Percentiles rank a stretch among this genome's conserved stretches.
phyloP scores from a whole-genome alignment of 1,284 basidiomycete species.

The Coniferiporia sulphurascens region DNA sequence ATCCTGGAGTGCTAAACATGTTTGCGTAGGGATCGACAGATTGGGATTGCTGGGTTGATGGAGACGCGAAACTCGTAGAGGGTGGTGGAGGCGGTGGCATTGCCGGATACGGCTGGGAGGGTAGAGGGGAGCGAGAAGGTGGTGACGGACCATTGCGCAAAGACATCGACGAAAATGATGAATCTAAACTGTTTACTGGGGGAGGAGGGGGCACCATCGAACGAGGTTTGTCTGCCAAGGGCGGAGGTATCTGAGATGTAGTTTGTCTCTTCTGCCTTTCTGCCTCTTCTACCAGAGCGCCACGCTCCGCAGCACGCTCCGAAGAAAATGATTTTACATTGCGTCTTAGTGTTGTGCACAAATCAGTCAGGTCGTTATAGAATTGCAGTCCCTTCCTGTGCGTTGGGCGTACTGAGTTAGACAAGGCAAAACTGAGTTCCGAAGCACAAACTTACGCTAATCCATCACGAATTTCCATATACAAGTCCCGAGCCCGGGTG shows the following conservation, averaged over 20 bases:
- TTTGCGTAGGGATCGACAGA: slow-evolving; percentile 21
- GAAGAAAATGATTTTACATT: slow-evolving; percentile 63
- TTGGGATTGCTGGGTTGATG: slow-evolving; percentile 27
- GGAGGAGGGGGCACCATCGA: slow-evolving; percentile 38
- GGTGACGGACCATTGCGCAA: slow-evolving; percentile 26
- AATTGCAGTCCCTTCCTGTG: slow-evolving; percentile 82
- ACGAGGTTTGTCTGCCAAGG: slow-evolving; percentile 44
- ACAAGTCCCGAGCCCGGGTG: slow-evolving; percentile 71
- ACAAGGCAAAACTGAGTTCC: slow-evolving; percentile 1
- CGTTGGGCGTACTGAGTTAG: slow-evolving; percentile 11
- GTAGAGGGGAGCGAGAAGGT: slow-evolving; percentile 21
- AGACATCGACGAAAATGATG: slow-evolving; percentile 53
- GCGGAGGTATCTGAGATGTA: slow-evolving; percentile 35
- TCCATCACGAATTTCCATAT: slow-evolving; percentile 84
- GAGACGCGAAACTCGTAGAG: slow-evolving; percentile 28
- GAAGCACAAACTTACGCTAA: slow-evolving; percentile 54
- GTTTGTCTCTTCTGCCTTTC: slow-evolving; percentile 67
- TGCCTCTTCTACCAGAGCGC: slow-evolving; percentile 60
- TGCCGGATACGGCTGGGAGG: slow-evolving; percentile 23
- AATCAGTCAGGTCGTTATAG: slow-evolving; percentile 76
- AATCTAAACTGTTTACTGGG: slow-evolving; percentile 33
- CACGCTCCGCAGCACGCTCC: slow-evolving; percentile 67
- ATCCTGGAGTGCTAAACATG: slow-evolving; percentile 10
- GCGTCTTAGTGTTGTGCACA: slow-evolving; percentile 55
- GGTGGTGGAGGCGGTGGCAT: slow-evolving; percentile 30